These are phyloP conservation scores for Takashimella koratensis DNA, from an alignment of 1,284 basidiomycete species.

Conservation along the genomic window DNA sequence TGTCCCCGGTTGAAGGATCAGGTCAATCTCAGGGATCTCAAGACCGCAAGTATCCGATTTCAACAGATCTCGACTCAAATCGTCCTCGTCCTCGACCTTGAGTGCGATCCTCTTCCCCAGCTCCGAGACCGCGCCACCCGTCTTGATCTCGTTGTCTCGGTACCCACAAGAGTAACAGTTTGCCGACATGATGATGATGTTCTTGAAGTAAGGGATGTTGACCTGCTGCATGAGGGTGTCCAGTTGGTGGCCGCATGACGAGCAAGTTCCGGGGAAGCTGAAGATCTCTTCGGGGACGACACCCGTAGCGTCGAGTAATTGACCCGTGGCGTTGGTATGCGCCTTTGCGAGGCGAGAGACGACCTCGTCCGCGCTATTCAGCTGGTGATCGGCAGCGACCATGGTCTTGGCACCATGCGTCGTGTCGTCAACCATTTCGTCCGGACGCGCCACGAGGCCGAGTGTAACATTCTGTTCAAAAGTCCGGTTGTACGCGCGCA, in stretches of 20 bases:
- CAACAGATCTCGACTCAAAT: constrained; percentile 88
- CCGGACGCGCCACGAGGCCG: constrained; percentile 57
- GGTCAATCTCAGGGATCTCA: constrained; percentile 89
- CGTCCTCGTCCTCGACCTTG: constrained; percentile 88
- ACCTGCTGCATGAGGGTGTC: constrained; percentile 96
- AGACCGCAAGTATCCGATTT: constrained; percentile 95
- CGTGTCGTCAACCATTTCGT: constrained; percentile 23
- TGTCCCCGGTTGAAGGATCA: constrained; percentile 86
- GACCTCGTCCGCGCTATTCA: constrained; percentile 43
- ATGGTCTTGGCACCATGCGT: constrained; percentile 4
- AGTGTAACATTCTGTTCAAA: constrained; percentile 78
- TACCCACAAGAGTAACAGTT: constrained; percentile 95
- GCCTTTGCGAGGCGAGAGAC: constrained; percentile 38
- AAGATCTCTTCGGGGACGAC: constrained; percentile 75
- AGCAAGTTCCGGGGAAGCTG: constrained; percentile 83
- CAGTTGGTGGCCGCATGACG: constrained; percentile 77
- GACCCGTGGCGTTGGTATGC: constrained; percentile 33
- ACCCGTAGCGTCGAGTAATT: neutral
- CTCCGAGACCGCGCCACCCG: constrained; percentile 79
- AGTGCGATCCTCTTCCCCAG: constrained; percentile 83
- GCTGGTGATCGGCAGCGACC: constrained; percentile 53
- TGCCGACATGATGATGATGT: constrained; percentile 97
- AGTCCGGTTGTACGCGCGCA: constrained; percentile 80
- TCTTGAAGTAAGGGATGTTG: constrained; percentile 98
- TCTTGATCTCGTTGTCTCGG: constrained; percentile 96